These are phyloP conservation scores for Carex kokanica DNA, from an alignment of 176 grass and related monocot species.

Conservation along the genomic window DNA sequence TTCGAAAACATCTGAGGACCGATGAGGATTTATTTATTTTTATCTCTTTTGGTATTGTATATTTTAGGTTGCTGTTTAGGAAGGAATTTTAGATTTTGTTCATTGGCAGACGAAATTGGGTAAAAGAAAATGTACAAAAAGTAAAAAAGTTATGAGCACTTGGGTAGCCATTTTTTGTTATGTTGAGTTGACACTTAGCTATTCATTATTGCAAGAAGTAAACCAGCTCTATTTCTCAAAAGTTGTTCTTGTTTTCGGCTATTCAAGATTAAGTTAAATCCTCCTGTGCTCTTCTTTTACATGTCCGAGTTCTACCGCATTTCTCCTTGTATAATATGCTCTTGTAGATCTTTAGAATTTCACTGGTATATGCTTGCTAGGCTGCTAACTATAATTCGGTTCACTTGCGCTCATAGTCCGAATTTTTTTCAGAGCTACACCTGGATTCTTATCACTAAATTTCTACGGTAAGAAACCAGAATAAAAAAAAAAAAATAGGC, in stretches of 20 bases:
- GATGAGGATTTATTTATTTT: neutral
- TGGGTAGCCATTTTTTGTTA: neutral
- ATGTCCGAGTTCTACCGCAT: neutral
- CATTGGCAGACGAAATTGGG: neutral
- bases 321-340: neutral
- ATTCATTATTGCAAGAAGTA: neutral
- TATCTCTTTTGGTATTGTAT: neutral
- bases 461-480: neutral
- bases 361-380: too few relatives aligned
- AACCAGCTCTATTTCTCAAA: neutral
- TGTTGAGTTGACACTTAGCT: neutral
- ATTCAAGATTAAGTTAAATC: neutral
- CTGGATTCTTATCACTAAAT: neutral
- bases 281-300: neutral
- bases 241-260: neutral
- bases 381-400: neutral
- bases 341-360: neutral
- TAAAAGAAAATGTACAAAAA: neutral
- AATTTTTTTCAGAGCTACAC: neutral
- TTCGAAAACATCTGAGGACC: constrained; percentile 16
- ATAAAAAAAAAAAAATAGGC: neutral
- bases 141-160: neutral
- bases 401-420: neutral
- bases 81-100: constrained; percentile 11
- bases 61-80: neutral